Evolutionary conservation across 1,284 basidiomycete species (phyloP), one percentile per base, ranked within the genome.

Genomic region (Neotropicomus parvogracilis): DNA sequence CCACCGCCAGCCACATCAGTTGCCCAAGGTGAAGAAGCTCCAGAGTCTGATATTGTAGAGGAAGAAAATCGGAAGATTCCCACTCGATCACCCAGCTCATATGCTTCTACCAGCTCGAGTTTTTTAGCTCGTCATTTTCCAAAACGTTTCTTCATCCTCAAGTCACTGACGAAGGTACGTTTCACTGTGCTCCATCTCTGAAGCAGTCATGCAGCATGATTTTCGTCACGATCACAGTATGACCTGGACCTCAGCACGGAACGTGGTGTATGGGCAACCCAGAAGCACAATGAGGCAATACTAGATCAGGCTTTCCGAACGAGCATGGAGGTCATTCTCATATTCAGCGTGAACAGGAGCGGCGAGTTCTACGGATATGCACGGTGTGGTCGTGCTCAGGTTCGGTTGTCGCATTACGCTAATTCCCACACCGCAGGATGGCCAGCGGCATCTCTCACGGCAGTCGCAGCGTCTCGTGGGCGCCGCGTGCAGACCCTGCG

Each of bases 301-400:
- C 72, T 94, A 24, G 92, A 97, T 58, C 91, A 93, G 65, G 94
- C 95, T 0, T 97, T 78, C 68, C 81, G 92, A 31, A 95, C 91
- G 7, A 89, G 88, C 56, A 78, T 81, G 58, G 84, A 91, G 14
- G 94, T 97, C 5, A 88, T 79, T 59, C 78, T 97, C 37, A 85
- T 97, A 56, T 97, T 97, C 60, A 82, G 92, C 36, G 94, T 91
- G 21, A 97, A 97, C 70, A 89, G 88, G 66, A 91, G 89, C 44
- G 87, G 91, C 19, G 87, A 89, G 64, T 95, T 95, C 60, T 94
- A 88, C 59, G 91, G 92, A 24, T 93, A 89, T 59, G 91, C 89
- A 19, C 83, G 78, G 83, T 89, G 60, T 42, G 78, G 65, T 26
- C 14, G n/a, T 41, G 20, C 35, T 1, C 32, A 31, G 13, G 31